Evolutionary conservation across 2,329 filamentous ascomycete genomes (phyloP).

Genomic region (Monosporascus sp.): DNA sequence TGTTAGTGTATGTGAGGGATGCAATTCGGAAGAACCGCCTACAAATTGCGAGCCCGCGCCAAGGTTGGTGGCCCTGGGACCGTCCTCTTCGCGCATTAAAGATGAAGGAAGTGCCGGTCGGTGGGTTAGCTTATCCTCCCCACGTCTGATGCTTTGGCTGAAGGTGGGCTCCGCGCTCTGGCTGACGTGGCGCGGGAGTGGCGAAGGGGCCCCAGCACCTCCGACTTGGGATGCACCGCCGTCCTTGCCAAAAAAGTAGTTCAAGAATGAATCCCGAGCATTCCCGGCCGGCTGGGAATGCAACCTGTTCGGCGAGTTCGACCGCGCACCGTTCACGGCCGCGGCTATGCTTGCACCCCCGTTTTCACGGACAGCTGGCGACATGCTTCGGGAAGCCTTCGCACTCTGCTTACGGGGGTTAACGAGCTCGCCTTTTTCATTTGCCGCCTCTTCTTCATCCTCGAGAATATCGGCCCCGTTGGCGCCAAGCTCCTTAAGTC

Average conservation of each 20-base stretch:
- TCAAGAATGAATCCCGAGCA: slow-evolving; percentile 86
- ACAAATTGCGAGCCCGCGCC: slow-evolving; percentile 53
- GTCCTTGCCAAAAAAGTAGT: slow-evolving; percentile 98
- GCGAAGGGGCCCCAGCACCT: slow-evolving; percentile 34
- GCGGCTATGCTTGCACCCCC: slow-evolving; percentile 56
- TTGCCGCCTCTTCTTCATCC: slow-evolving; percentile 56
- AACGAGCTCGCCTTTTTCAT: slow-evolving; percentile 51
- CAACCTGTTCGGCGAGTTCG: slow-evolving; percentile 57
- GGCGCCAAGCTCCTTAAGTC: slow-evolving; percentile 76
- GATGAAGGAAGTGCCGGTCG: slow-evolving; percentile 38
- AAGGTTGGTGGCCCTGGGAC: slow-evolving; percentile 30
- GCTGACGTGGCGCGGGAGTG: slow-evolving; percentile 62
- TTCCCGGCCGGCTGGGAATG: slow-evolving; percentile 55
- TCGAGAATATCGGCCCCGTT: slow-evolving; percentile 69
- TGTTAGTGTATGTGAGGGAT: slow-evolving; percentile 12
- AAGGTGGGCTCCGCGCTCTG: slow-evolving; percentile 77
- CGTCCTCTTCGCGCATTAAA: slow-evolving; percentile 29
- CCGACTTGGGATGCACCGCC: slow-evolving; percentile 49
- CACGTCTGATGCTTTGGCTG: slow-evolving; percentile 74
- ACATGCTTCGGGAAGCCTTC: slow-evolving; percentile 71
- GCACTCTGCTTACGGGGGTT: slow-evolving; percentile 55
- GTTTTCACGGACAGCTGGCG: slow-evolving; percentile 70
- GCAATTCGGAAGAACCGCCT: slow-evolving; percentile 32
- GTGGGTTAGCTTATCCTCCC: slow-evolving; percentile 52
- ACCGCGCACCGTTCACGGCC: slow-evolving; percentile 61